Evolutionary conservation across 2,329 filamentous ascomycete genomes (phyloP).

Genomic region (Didymella segeticola): DNA sequence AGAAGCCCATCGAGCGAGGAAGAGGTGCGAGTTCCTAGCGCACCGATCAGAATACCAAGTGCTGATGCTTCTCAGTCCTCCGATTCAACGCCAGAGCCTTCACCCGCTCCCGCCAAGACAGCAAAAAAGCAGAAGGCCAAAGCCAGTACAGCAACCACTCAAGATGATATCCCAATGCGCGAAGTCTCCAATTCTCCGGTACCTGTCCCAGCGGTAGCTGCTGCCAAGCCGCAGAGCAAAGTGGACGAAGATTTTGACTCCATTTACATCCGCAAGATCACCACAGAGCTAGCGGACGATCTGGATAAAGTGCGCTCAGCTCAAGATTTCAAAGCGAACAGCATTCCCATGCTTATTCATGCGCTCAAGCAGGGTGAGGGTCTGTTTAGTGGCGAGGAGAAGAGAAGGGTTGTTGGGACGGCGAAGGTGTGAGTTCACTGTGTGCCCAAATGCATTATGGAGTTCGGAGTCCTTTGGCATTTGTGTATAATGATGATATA

Average conservation of each 20-base stretch:
- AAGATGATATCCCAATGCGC: conserved; percentile 28
- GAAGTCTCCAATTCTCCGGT: conserved; percentile 21
- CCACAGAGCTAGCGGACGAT: conserved; percentile 75
- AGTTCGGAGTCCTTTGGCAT: conserved; percentile 19
- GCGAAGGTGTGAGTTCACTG: conserved; percentile 9
- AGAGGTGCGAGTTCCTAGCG: neutral
- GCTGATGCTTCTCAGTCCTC: neutral
- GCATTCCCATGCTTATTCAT: conserved; percentile 68
- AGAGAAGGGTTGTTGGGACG: conserved; percentile 49
- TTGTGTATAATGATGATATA: neutral
- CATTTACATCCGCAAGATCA: conserved; percentile 73
- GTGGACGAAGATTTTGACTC: conserved; percentile 59
- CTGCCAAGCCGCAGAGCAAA: conserved; percentile 11
- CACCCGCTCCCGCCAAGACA: conserved; percentile 13
- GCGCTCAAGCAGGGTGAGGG: conserved; percentile 72
- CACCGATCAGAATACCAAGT: neutral
- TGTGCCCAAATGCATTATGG: too few relatives aligned
- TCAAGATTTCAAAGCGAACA: conserved; percentile 72
- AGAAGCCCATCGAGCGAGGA: conserved; percentile 7
- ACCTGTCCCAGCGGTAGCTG: conserved; percentile 3
- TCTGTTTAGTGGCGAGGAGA: conserved; percentile 65
- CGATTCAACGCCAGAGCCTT: conserved; percentile 5
- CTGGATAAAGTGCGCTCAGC: conserved; percentile 72
- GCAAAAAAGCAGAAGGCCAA: conserved; percentile 23
- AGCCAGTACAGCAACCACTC: neutral